phyloP scores from a whole-genome alignment of 805 yeast species.

The Zygoascus tannicola region DNA sequence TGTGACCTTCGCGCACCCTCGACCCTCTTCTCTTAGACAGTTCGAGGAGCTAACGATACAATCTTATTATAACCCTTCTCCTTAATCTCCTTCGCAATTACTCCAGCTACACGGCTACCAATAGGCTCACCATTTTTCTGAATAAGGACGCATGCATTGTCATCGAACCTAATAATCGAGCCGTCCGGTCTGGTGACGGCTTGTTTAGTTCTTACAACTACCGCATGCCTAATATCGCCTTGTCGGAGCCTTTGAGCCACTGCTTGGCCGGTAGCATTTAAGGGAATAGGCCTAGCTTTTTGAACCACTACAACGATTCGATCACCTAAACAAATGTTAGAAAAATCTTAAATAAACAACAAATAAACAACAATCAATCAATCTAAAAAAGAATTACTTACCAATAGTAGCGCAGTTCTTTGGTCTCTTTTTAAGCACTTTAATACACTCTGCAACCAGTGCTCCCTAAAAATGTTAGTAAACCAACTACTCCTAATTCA shows the following conservation, averaged over 20 bases:
- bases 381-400: slow-evolving; percentile 8
- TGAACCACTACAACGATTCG: slow-evolving; percentile 90
- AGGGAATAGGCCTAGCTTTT: slow-evolving; percentile 70
- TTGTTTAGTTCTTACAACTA: slow-evolving; percentile 86
- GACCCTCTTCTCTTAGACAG: slow-evolving; percentile 38
- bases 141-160: slow-evolving; percentile 91
- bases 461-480: slow-evolving; percentile 54
- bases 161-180: slow-evolving; percentile 76
- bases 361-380: not conserved
- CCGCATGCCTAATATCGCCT: slow-evolving; percentile 94
- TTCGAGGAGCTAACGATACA: slow-evolving; percentile 84
- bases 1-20: too few species aligned
- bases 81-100: slow-evolving; percentile 84
- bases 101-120: slow-evolving; percentile 86
- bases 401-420: slow-evolving; percentile 63
- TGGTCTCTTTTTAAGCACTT: slow-evolving; percentile 81
- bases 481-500: too few species aligned
- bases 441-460: slow-evolving; percentile 88
- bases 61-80: slow-evolving; percentile 78
- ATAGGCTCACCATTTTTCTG: slow-evolving; percentile 90
- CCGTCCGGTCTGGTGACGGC: slow-evolving; percentile 78
- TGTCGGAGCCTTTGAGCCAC: slow-evolving; percentile 70
- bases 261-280: slow-evolving; percentile 62
- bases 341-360: too few species aligned
- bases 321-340: slow-evolving; percentile 46